Base-by-base conservation (phyloP, 108 stramenopile species). In the Hondaea fermentalgiana region DNA sequence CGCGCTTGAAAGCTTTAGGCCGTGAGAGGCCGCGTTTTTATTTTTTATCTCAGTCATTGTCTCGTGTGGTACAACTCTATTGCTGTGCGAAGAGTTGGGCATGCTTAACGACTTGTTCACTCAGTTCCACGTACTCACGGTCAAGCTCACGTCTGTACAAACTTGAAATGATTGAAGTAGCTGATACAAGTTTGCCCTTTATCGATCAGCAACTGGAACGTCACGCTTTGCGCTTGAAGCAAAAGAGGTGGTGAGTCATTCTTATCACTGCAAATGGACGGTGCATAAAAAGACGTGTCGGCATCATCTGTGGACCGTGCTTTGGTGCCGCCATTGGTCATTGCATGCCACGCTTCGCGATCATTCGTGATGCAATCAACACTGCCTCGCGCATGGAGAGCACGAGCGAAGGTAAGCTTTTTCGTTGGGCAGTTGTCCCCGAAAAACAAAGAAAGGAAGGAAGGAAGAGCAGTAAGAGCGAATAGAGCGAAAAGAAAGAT, bases 301-400 rank as follows among this genome's bases (percentile, higher is more conserved):
- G 94, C 16, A 83, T 95, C 44, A 76, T 89, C 29, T 92, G 89
- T 72, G 94, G 94, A 3, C 91, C 93, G 2, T 57, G 90, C 16
- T 90, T 94, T 21, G 94, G 92, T 25, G 93, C 93, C 42, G 93
- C 94, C 0, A 92, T 95, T 28, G 94, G 94, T 5, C 76, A 51
- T 17, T 57, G 76, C 14, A 88, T 92, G 72, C 93, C 93, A 25
- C 92, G 93, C 57, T 95, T 92, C 72, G 91, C 89, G 8, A 51
- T 95, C 10, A 92, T 95, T 44, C 93, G 94, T 5, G 94, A 95
- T 87, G 90, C 94, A 21, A 92, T 94, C 1, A 95, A 94, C 72
- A 76, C 93, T 19, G 94, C 94, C 19, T 87, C 91, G 16, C 69
- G 94, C 10, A 95, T 95, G 94, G 94, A 95, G 87, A 90, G 90